Conservation (phyloP, 192 early-diverging fungal species). For the Thoreauomyces humboldtii region DNA sequence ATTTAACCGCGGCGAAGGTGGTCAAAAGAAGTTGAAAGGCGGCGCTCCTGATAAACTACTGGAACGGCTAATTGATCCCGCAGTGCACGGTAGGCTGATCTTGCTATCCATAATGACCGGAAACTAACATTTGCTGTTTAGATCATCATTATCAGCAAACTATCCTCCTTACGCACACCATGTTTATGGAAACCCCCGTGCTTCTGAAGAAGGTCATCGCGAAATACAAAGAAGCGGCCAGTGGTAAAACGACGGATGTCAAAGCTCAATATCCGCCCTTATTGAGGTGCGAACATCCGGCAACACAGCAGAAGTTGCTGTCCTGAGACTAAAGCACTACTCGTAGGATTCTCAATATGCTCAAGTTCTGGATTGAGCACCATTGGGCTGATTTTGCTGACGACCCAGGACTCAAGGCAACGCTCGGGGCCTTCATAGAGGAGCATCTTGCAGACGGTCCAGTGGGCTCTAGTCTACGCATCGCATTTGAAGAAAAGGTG, state of each 20-base stretch:
- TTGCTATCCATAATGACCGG: neutral
- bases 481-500: constrained; percentile 35
- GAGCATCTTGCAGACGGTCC: constrained; percentile 42
- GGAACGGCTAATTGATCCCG: constrained; percentile 50
- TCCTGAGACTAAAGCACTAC: too few relatives aligned
- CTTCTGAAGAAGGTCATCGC: constrained; percentile 42
- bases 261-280: constrained; percentile 34
- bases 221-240: constrained; percentile 31
- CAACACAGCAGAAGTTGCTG: too few relatives aligned
- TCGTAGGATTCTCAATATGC: constrained; percentile 48
- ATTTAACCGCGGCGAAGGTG: constrained; percentile 44
- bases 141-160: constrained; percentile 54
- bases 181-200: constrained; percentile 38
- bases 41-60: constrained; percentile 43
- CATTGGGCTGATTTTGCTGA: constrained; percentile 57
- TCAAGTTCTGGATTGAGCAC: constrained; percentile 56
- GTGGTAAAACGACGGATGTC: constrained; percentile 11
- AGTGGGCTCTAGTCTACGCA: constrained; percentile 31
- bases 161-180: constrained; percentile 49
- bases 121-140: neutral
- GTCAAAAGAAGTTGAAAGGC: constrained; percentile 42
- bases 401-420: constrained; percentile 33
- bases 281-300: constrained; percentile 33
- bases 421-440: constrained; percentile 31
- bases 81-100: constrained; percentile 38